Base-by-base conservation (phyloP, 1,284 basidiomycete genomes). In the Cryptococcus deneoformans region DNA sequence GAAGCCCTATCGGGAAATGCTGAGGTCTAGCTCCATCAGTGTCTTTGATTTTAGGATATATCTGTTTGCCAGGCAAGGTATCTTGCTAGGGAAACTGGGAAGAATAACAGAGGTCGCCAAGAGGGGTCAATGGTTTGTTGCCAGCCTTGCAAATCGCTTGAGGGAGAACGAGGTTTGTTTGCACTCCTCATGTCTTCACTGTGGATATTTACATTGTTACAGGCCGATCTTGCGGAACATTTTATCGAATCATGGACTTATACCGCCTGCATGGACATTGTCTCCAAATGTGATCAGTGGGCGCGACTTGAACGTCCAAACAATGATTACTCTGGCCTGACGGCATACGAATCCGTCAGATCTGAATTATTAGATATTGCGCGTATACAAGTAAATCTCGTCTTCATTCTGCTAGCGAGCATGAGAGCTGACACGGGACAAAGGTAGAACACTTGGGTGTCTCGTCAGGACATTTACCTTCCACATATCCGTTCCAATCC, bases 171-270 rank as follows among this genome's bases (percentile, higher is more conserved):
- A 89, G 81, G 92, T 92, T 64, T 62, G 85, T 61, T 44, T 40
- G 11, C 20, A 55, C 20, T 50, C 37, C 11, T 10, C n/a, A 38
- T 10, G 24, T 44, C 14, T 20, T 6, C 10, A 1, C 12, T n/a
- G 16, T 35, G 14, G n/a, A 20, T 37, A 39, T 34, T 20, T 12
- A 42, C 7, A 42, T 16, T 37, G 10, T 10, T 54, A 5, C 64
- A 93, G 88, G 78, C 78, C 40, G 82, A 82, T 5, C 80, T 97
- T n/a, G 86, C 90, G 1, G 79, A 80, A 20, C 84, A 86, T 68
- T 96, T 96, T 69, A 82, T 97, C 43, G 91, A 97, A 73, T 88
- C 89, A 0, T 99, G 96, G 95, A 89, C 85, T 24, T 98, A 92
- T 75, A 92, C 90, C 9, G 92, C 92, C 1, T 87, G 92, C 24